Conservation (phyloP, 2,329 filamentous ascomycete species). For the Xylaria sp. region DNA sequence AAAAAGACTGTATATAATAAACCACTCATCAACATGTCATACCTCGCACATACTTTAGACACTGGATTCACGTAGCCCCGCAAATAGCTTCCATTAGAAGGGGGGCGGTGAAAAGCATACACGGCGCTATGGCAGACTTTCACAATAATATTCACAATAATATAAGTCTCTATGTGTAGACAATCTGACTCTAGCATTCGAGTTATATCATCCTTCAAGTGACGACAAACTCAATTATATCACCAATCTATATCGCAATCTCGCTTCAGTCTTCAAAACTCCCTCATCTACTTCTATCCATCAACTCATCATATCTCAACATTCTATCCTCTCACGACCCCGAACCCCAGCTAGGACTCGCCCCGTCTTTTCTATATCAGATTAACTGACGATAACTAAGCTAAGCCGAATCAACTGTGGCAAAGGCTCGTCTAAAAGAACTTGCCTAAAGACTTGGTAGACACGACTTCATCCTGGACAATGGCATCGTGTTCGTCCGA, state of each 20-base stretch:
- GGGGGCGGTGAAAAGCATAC: no score
- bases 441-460: slow-evolving; percentile 53
- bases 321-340: neutral
- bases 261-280: neutral
- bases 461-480: slow-evolving; percentile 41
- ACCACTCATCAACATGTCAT: neutral
- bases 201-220: neutral
- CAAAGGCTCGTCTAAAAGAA: slow-evolving; percentile 53
- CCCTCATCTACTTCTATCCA: neutral
- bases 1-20: neutral
- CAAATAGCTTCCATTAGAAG: no score
- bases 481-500: slow-evolving; percentile 34
- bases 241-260: neutral
- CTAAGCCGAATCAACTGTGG: neutral
- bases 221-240: neutral
- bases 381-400: neutral
- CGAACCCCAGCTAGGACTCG: neutral
- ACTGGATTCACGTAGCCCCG: no score
- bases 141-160: no score
- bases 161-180: no score
- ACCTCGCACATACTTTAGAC: no score
- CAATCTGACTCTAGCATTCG: neutral
- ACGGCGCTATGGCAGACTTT: no score
- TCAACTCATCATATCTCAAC: neutral
- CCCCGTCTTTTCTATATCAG: neutral